Evolutionary conservation across 2,329 filamentous ascomycete species (phyloP).

Genomic region (Berkeleyomyces rouxiae): DNA sequence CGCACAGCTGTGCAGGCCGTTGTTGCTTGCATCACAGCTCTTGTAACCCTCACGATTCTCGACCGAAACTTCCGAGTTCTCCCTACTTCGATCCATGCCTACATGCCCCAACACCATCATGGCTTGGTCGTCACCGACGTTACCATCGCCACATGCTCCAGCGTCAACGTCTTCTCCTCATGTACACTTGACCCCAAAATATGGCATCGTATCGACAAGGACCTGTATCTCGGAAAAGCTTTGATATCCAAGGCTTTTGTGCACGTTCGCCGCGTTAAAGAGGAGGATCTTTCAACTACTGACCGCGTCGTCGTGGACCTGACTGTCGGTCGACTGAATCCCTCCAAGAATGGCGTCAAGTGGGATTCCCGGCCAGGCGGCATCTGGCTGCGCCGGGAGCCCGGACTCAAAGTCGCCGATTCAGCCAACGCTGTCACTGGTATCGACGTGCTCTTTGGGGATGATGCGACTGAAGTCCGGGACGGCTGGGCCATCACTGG

Average conservation of each 20-base stretch:
- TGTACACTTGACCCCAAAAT: conserved; percentile 54
- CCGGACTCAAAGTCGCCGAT: conserved; percentile 57
- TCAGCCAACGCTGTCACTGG: conserved; percentile 59
- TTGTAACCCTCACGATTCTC: conserved; percentile 63
- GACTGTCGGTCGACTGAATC: conserved; percentile 55
- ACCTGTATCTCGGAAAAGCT: conserved; percentile 60
- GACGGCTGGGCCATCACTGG: conserved; percentile 69
- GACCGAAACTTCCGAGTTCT: conserved; percentile 80
- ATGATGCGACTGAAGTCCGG: conserved; percentile 80
- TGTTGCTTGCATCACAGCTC: conserved; percentile 45
- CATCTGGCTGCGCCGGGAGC: conserved; percentile 66
- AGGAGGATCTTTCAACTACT: conserved; percentile 58
- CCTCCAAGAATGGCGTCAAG: conserved; percentile 30
- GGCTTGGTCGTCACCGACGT: conserved; percentile 78
- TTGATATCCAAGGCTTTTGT: conserved; percentile 67
- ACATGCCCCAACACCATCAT: conserved; percentile 71
- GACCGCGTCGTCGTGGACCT: conserved; percentile 73
- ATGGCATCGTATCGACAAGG: conserved; percentile 81
- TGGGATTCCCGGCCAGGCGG: conserved; percentile 70
- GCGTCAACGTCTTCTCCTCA: conserved; percentile 54
- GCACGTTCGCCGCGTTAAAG: conserved; percentile 67
- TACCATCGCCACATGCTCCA: conserved; percentile 59
- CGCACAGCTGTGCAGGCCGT: conserved; percentile 61
- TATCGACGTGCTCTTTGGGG: conserved; percentile 74
- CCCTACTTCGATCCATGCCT: conserved; percentile 68